Conservation (phyloP, 2,329 filamentous ascomycete species). For the Huntiella moniliformis region DNA sequence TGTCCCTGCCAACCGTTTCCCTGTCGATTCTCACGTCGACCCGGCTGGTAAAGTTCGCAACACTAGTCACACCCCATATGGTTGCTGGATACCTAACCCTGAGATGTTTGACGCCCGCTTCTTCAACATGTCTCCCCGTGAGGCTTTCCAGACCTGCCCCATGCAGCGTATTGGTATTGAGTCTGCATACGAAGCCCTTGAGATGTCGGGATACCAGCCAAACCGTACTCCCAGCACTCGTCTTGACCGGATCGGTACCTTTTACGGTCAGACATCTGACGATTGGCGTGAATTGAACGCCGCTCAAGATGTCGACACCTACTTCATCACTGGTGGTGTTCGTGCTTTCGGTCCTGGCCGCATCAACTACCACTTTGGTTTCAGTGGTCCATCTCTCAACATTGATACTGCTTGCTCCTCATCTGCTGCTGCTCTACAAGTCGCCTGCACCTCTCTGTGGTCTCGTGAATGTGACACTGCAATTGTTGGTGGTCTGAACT, state of each 20-base stretch:
- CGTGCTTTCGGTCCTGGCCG: slow-evolving; percentile 33
- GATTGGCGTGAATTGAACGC: slow-evolving; percentile 66
- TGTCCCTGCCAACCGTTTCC: slow-evolving; percentile 48
- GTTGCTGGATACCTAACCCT: slow-evolving; percentile 51
- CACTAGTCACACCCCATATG: slow-evolving; percentile 49
- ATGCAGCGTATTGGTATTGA: slow-evolving; percentile 55
- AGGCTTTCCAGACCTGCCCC: slow-evolving; percentile 58
- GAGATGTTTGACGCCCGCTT: slow-evolving; percentile 59
- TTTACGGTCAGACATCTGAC: slow-evolving; percentile 59
- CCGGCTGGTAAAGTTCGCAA: slow-evolving; percentile 48
- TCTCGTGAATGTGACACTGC: slow-evolving; percentile 64
- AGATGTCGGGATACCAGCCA: slow-evolving; percentile 53
- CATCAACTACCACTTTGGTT: slow-evolving; percentile 69
- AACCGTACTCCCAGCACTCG: slow-evolving; percentile 49
- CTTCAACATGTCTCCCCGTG: slow-evolving; percentile 69
- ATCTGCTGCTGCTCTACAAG: slow-evolving; percentile 50
- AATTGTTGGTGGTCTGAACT: slow-evolving; percentile 58
- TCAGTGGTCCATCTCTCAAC: slow-evolving; percentile 52
- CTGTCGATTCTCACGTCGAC: slow-evolving; percentile 47
- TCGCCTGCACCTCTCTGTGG: slow-evolving; percentile 53
- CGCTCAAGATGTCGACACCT: slow-evolving; percentile 43
- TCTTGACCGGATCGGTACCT: slow-evolving; percentile 42
- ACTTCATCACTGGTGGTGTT: slow-evolving; percentile 31
- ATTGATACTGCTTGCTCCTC: slow-evolving; percentile 65
- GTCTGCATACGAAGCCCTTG: slow-evolving; percentile 63